Evolutionary conservation across 805 yeast species (phyloP), one percentile per base, ranked within the genome.

Genomic region (Wickerhamiella alocasiicola): DNA sequence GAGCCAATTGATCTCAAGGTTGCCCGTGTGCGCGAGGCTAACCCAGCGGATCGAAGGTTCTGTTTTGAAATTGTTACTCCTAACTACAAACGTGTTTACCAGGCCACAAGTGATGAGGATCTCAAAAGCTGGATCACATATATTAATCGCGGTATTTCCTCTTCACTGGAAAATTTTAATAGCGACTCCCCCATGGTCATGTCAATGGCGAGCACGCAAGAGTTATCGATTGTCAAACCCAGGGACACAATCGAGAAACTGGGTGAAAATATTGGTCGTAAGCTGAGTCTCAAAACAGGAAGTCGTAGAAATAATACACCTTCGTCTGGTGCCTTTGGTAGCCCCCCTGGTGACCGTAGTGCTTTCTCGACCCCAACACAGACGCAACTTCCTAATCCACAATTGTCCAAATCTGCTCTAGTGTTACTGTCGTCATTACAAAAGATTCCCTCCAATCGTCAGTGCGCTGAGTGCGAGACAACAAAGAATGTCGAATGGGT

Each of bases 61-160:
- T 81, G 94, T 50, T 79, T 84, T 55, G 87, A 84, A 53, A 72
- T 84, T 6, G 68, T 78, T 34, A 81, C 91, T 0, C 78, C 85
- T 1, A 58, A 64, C 13, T 81, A 80, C 19, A 78, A 75, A 49
- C 79, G 82, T 45, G 70, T 74, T 2, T 81, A 79, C 52, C 94
- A 85, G 56, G 82, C 88, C 0, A 68, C 76, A 2, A 70, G 72
- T 38, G 79, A 75, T 39, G 73, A 66, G 9, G 94, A 83, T 45
- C 63, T 79, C 49, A 66, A 69, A 21, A 59, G 69, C 12, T 84
- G 95, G 94, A 67, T 81, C 4, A 65, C 65, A 41, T 69, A 76
- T 3, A 64, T 83, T 32, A 71, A 68, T 39, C 67, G 70, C 44
- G 81, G 87, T 4, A 64, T 63, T 24, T 44, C 60, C 27, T 41